Evolutionary conservation across 208 protist genomes (phyloP).

Genomic region (Trypanosoma cruzi): DNA sequence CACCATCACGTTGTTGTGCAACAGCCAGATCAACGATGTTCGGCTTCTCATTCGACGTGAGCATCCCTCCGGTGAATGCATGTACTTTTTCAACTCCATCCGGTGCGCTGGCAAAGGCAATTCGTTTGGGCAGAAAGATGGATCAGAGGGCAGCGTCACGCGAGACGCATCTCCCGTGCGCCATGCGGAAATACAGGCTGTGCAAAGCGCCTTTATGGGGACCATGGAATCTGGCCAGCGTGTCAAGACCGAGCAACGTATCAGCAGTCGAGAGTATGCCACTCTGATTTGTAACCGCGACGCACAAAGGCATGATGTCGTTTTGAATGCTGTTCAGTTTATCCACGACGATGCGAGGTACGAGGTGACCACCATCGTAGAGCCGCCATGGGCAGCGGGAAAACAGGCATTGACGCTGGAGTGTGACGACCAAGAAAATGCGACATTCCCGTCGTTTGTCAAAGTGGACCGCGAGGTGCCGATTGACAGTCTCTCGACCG

Average conservation of each 20-base stretch:
- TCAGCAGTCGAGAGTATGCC: constrained; percentile 78
- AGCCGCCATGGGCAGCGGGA: constrained; percentile 60
- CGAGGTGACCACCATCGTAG: constrained; percentile 64
- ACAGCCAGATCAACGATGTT: constrained; percentile 65
- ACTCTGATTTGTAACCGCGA: constrained; percentile 64
- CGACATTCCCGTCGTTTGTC: constrained; percentile 56
- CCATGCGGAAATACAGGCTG: constrained; percentile 8
- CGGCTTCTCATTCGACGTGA: constrained; percentile 50
- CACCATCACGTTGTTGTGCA: constrained; percentile 55
- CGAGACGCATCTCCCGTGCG: neutral
- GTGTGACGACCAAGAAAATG: constrained; percentile 20
- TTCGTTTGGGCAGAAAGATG: neutral
- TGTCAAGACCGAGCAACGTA: constrained; percentile 56
- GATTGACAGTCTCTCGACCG: constrained; percentile 54
- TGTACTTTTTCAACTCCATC: constrained; percentile 72
- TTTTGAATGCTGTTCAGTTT: constrained; percentile 56
- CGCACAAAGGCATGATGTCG: constrained; percentile 42
- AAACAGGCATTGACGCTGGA: constrained; percentile 67
- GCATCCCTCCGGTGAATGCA: constrained; percentile 52
- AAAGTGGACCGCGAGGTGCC: constrained; percentile 75
- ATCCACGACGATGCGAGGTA: constrained; percentile 56
- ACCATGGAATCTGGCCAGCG: constrained; percentile 22
- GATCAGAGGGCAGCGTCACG: neutral
- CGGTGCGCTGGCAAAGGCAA: constrained; percentile 1
- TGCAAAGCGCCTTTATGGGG: constrained; percentile 17